Conservation (phyloP, 2,329 filamentous ascomycete genomes). For the Fusarium pseudocircinatum region DNA sequence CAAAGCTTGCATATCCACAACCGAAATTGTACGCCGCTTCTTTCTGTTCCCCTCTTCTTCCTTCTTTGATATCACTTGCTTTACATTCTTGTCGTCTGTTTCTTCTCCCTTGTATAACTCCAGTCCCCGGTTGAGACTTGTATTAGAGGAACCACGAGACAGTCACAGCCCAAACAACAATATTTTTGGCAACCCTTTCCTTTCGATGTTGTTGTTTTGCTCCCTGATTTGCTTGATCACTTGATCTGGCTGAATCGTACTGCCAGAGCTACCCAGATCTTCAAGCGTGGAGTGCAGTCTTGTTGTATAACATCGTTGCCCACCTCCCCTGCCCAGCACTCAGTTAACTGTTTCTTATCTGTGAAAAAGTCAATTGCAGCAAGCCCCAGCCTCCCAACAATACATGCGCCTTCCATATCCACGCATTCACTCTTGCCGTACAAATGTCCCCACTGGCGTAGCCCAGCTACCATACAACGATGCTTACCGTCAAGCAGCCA, state of each 20-base stretch:
- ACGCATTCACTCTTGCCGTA: slow-evolving; percentile 11
- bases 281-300: not conserved
- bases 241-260: not conserved
- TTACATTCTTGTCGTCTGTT: not conserved
- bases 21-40: slow-evolving; percentile 35
- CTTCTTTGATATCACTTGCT: slow-evolving; percentile 1
- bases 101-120: not conserved
- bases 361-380: slow-evolving; percentile 30
- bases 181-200: not conserved
- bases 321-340: not conserved
- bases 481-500: slow-evolving; percentile 71
- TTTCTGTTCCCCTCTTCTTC: slow-evolving; percentile 32
- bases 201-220: not conserved
- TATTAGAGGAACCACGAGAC: not conserved
- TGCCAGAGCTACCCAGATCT: not conserved
- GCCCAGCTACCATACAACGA: slow-evolving; percentile 54
- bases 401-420: slow-evolving; percentile 9
- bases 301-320: not conserved
- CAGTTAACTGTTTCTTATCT: slow-evolving; percentile 7
- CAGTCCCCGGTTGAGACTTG: not conserved
- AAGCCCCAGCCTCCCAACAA: slow-evolving; percentile 24
- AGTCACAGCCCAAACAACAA: not conserved
- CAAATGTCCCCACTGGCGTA: slow-evolving; percentile 44
- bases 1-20: slow-evolving; percentile 37
- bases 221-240: not conserved